Evolutionary conservation across 2,329 filamentous ascomycete species (phyloP), one percentile per base, ranked within the genome.

Genomic region (Microcyclospora tardicrescens): DNA sequence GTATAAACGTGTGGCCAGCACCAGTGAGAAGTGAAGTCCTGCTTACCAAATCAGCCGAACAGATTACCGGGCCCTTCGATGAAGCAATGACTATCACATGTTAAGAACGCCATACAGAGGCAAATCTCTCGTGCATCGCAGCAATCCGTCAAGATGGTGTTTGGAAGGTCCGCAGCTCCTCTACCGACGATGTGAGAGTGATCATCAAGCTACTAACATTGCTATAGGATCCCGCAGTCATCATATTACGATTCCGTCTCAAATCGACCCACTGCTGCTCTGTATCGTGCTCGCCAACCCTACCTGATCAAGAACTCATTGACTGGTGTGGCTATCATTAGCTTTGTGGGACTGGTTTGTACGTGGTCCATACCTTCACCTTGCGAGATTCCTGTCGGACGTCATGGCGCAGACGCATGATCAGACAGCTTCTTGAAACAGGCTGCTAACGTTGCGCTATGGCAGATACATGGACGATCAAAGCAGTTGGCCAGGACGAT

Each of bases 401-500:
- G 19, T 24, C 19, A 24, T 24, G 4, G 2, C 28, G 16, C 40
- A 50, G n/a, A 45, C 16, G 16, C 10, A 32, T 5, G 4, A 10
- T 10, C 12, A 32, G 14, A 10, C 10, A n/a, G 14, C 4, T 32
- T 5, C 10, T 10, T n/a, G 30, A n/a, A 15, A 5, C 14, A 10
- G 14, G 10, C 10, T 5, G 30, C 30, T 32, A 32, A 32, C 10
- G 30, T 24, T 13, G 8, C 10, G n/a, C 10, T 11, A 28, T 14
- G 35, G 28, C 43, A 82, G 79, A 83, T 57, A 65, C 71, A 39
- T 83, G 75, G 60, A 84, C 79, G 32, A 81, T 98, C 58, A 75
- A 71, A 49, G 85, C 84, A 39, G 83, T 98, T 56, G 85, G 89
- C 33, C 91, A 96, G 64, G 91, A 96, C 62, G 84, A 95, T 50